Base-by-base conservation (phyloP, 441 rosid genomes). In the Populus tomentosa region DNA sequence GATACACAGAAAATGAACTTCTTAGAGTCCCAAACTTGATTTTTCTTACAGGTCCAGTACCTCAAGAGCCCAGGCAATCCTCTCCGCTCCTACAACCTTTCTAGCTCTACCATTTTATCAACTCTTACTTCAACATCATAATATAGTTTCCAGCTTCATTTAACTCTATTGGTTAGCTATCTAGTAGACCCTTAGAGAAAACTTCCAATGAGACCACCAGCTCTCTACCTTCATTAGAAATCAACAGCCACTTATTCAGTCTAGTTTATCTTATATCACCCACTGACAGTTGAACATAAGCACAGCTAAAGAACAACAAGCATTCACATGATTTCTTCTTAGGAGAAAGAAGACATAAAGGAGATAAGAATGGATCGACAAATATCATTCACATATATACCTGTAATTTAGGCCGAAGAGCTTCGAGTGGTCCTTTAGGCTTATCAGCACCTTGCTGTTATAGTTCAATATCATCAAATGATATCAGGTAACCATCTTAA, bases 391-490 rank as follows among this genome's bases (percentile, higher is more conserved):
- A 72, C 65, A 38, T 18, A 56, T 36, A 36, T 84, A 96, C 99
- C 98, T 94, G 98, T 80, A 96, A 85, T 85, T 96, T 96, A 32
- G 99, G 99, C 82, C 98, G 97, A 81, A 96, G 98, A 59, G 98
- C 99, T 90, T 96, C 97, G 9, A 96, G 96, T 0, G 99, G 98
- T 84, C 99, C 99, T 89, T 96, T 96, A 32, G 99, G 99, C 83
- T 96, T 96, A 76, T 88, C 94, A 84, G 78, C 98, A 72, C 99
- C 99, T 90, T 96, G 99, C 99, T 96, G 94, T 82, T 84, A 80
- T 75, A 79, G 80, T 76, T 67, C 42, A 78, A 67, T 26, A 70
- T 75, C 28, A 82, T 71, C 42, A 67, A 67, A 81, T 67, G 10
- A 78, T 40, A 73, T 73, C 32, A 77, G 18, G 50, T 23, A 70